These are phyloP conservation scores for Pseudogymnoascus sp. DNA, from an alignment of 2,329 filamentous ascomycete species.

Conservation along the genomic window DNA sequence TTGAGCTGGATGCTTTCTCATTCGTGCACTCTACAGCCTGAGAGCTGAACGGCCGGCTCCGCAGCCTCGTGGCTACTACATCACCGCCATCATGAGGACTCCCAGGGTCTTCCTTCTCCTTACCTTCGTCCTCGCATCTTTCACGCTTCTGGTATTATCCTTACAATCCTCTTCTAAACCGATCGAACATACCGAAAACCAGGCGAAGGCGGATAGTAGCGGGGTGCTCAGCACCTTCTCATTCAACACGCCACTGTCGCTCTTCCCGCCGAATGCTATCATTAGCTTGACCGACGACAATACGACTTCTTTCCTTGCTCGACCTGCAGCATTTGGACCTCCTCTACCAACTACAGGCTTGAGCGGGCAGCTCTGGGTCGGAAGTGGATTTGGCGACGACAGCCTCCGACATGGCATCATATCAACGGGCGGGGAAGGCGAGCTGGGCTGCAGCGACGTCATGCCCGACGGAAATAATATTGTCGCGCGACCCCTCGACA, in stretches of 20 bases:
- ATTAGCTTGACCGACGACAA: slow-evolving; percentile 98
- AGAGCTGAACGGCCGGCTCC: slow-evolving; percentile 23
- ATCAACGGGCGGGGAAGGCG: slow-evolving; percentile 56
- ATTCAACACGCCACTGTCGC: slow-evolving; percentile 69
- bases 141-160: slow-evolving; percentile 27
- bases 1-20: slow-evolving; percentile 13
- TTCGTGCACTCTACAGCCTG: slow-evolving; percentile 12
- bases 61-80: slow-evolving; percentile 17
- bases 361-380: slow-evolving; percentile 88
- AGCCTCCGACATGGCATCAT: slow-evolving; percentile 25
- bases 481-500: background rate
- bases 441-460: slow-evolving; percentile 91
- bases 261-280: slow-evolving; percentile 91
- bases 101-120: slow-evolving; percentile 28
- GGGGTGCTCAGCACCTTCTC: slow-evolving; percentile 56
- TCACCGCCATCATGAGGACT: slow-evolving; percentile 27
- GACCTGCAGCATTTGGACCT: slow-evolving; percentile 89
- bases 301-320: slow-evolving; percentile 89
- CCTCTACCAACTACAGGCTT: slow-evolving; percentile 66
- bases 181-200: background rate
- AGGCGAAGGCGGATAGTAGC: slow-evolving; percentile 25
- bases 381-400: slow-evolving; percentile 84
- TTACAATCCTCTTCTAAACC: slow-evolving; percentile 24
- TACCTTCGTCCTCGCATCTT: slow-evolving; percentile 25
- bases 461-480: slow-evolving; percentile 46